phyloP scores from a whole-genome alignment of 345 rosid genomes.

The Syzygium jambos region DNA sequence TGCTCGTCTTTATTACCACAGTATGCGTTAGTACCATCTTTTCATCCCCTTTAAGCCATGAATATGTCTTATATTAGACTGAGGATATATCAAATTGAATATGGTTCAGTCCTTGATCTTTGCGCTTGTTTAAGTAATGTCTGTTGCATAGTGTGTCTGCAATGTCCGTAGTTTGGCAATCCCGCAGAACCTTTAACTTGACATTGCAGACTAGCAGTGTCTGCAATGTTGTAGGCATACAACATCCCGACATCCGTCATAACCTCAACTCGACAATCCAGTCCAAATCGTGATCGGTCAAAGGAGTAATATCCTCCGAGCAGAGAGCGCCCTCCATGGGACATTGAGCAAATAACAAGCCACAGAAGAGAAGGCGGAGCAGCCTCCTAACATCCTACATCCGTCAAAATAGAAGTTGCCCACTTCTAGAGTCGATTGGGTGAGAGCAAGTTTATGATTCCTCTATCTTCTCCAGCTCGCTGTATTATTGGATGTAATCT shows the following conservation, averaged over 20 bases:
- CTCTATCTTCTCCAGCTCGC: too few species aligned
- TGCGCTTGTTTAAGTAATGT: neutral
- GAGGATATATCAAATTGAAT: neutral
- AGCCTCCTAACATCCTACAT: too few species aligned
- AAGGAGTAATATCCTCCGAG: neutral
- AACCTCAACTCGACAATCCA: neutral
- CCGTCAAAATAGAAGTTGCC: too few species aligned
- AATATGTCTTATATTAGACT: neutral
- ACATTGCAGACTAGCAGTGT: neutral
- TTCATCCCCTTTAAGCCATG: neutral
- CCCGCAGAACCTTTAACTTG: neutral
- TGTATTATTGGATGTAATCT: too few species aligned
- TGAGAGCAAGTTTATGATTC: too few species aligned
- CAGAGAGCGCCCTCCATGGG: neutral
- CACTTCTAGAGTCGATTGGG: too few species aligned
- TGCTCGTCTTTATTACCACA: neutral
- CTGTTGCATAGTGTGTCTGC: neutral
- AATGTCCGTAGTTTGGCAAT: neutral
- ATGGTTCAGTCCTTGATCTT: neutral
- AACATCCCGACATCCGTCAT: neutral
- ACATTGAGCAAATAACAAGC: neutral
- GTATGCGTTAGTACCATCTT: neutral
- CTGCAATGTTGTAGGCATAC: neutral
- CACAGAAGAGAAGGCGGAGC: neutral
- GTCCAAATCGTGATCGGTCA: neutral